Percentiles rank a stretch among this genome's conserved stretches.
These are phyloP conservation scores for Rhododendron griersonianum DNA, from an alignment of 148 eudicot species.

Conservation along the genomic window DNA sequence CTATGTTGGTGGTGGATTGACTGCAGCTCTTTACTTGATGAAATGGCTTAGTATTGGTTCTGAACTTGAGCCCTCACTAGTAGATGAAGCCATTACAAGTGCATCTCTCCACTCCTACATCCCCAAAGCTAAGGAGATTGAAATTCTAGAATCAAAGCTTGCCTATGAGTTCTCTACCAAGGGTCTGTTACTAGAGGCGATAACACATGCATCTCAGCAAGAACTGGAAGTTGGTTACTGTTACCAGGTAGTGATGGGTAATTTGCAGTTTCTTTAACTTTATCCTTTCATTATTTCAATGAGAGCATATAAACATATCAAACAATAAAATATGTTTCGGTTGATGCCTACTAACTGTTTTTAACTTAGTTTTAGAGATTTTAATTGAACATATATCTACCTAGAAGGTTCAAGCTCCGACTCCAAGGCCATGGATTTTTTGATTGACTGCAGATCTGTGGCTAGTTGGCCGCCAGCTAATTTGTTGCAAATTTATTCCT, in stretches of 20 bases:
- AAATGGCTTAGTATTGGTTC: conserved; percentile 82
- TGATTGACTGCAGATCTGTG: neutral
- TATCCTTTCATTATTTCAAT: neutral
- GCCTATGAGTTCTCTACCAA: conserved; percentile 61
- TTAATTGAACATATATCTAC: neutral
- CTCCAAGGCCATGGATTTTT: neutral
- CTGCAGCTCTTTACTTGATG: conserved; percentile 73
- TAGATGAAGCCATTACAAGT: conserved; percentile 51
- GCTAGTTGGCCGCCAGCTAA: neutral
- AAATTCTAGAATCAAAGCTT: conserved; percentile 58
- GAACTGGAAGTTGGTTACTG: conserved; percentile 45
- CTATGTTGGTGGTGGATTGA: conserved; percentile 85
- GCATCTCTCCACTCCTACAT: conserved; percentile 54
- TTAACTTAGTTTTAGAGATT: neutral
- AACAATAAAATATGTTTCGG: neutral
- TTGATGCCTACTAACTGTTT: neutral
- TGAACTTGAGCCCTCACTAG: conserved; percentile 42
- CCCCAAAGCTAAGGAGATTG: conserved; percentile 49
- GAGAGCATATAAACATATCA: neutral
- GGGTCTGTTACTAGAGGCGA: conserved; percentile 85
- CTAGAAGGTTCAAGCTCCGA: neutral
- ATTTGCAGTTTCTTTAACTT: neutral
- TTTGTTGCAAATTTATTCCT: neutral
- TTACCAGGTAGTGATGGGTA: conserved; percentile 45
- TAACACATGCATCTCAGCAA: conserved; percentile 59